Percentiles rank a stretch among this genome's conserved stretches.
phyloP scores from a whole-genome alignment of 148 eudicot species.

The Fagopyrum tataricum region DNA sequence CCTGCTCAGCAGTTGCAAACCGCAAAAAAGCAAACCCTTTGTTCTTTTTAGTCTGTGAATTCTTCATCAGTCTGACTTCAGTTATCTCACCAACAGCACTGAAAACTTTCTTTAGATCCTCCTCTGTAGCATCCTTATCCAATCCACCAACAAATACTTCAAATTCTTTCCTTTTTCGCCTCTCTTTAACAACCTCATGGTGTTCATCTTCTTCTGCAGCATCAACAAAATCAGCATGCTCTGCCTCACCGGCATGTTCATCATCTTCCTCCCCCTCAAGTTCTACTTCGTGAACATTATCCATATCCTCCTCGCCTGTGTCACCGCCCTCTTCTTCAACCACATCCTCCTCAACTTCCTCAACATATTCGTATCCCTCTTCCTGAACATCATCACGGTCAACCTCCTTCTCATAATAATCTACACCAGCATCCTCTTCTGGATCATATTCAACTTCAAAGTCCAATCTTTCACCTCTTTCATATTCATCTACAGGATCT shows the following conservation, averaged over 20 bases:
- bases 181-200: conserved; percentile 73
- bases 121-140: conserved; percentile 98
- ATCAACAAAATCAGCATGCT: conserved; percentile 48
- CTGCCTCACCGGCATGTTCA: conserved; percentile 47
- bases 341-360: conserved; percentile 29
- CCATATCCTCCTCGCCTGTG: conserved; percentile 54
- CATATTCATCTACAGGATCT: conserved; percentile 74
- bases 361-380: conserved; percentile 65
- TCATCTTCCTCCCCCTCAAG: conserved; percentile 69
- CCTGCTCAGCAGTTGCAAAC: conserved; percentile 94
- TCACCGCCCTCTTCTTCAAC: conserved; percentile 34
- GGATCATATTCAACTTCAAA: conserved; percentile 92
- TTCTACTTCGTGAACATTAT: conserved; percentile 66
- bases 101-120: conserved; percentile 84
- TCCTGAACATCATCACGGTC: conserved; percentile 63
- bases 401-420: conserved; percentile 85
- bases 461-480: conserved; percentile 79
- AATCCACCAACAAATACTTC: conserved; percentile 97
- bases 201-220: conserved; percentile 73
- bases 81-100: conserved; percentile 73
- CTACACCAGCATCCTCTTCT: conserved; percentile 72
- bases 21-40: conserved; percentile 98
- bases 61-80: conserved; percentile 96
- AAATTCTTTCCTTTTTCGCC: conserved; percentile 91
- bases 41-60: conserved; percentile 91